These are phyloP conservation scores for Fusarium sp. DNA, from an alignment of 2,329 filamentous ascomycete genomes.

Conservation along the genomic window DNA sequence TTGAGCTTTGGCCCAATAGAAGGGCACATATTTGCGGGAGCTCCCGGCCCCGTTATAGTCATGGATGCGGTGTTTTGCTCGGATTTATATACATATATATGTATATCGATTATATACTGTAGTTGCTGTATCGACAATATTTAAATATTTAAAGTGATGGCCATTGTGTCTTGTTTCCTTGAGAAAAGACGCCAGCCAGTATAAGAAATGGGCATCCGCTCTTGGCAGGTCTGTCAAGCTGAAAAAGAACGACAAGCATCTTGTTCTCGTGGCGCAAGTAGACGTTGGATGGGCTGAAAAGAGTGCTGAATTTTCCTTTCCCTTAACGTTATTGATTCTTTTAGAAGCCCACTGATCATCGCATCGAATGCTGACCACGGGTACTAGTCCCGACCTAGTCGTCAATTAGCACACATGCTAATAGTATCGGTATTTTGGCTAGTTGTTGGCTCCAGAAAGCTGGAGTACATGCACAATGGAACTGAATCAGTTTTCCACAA, in stretches of 20 bases:
- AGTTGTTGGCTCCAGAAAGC: conserved; percentile 9
- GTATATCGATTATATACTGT: not conserved
- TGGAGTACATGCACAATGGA: conserved; percentile 14
- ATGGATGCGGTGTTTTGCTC: conserved; percentile 9
- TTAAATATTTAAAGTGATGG: not conserved
- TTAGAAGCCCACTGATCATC: conserved; percentile 33
- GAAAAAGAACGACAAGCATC: not conserved
- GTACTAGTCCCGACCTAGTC: conserved; percentile 31
- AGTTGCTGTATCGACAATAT: not conserved
- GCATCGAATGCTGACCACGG: conserved; percentile 36
- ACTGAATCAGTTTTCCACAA: conserved; percentile 5
- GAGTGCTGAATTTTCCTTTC: conserved; percentile 25
- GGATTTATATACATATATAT: not conserved
- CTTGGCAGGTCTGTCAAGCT: conserved; percentile 16
- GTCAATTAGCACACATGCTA: conserved; percentile 28
- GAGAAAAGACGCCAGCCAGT: not conserved
- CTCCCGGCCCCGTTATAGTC: conserved; percentile 32
- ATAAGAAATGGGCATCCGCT: not conserved
- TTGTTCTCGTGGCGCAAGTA: conserved; percentile 27
- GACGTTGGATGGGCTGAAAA: conserved; percentile 28
- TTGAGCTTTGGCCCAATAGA: conserved; percentile 27
- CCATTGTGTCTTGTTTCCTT: not conserved
- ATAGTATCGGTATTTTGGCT: not conserved
- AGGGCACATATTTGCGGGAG: conserved; percentile 32
- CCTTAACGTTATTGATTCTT: conserved; percentile 15